Evolutionary conservation across 2,329 filamentous ascomycete species (phyloP), one percentile per base, ranked within the genome.

Genomic region (Trichoderma atroviride): DNA sequence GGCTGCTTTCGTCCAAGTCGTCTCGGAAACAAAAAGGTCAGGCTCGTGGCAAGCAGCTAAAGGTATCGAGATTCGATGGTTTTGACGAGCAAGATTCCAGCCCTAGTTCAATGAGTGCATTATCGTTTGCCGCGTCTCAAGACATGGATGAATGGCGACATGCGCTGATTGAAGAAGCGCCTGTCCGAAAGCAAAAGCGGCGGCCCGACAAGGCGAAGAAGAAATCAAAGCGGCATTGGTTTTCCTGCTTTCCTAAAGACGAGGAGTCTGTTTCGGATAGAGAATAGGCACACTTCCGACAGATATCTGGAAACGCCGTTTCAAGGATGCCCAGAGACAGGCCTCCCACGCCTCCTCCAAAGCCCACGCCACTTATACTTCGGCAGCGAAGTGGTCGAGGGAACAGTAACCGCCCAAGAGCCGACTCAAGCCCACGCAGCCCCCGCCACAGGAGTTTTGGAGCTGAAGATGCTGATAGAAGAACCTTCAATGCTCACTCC

Each of bases 131-230:
- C 27, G 64, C 72, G 1, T 71, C 75, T 3, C 73, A 74, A 33
- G 73, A 74, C 37, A 76, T 77, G 71, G 75, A 78, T 62, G 77
- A 79, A 33, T 79, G 78, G 76, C 78, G 77, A 67, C 74, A 75
- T 62, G 75, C 78, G 7, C 74, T 80, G 37, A 75, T 79, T 37
- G 77, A 80, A 14, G 75, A 79, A 55, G 72, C 72, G 19, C 74
- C 76, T 5, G 52, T 66, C 31, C 71, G 72, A 57, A 75, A 72
- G 14, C 72, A 73, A 27, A 75, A 69, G 58, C 70, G n/a, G 55
- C 69, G 19, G 43, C 64, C 40, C 16, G 14, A 33, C 35, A 63
- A 63, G 14, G 65, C 62, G 11, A 65, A 72, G 24, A 71, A 71
- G n/a, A 71, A 69, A 22, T 52, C 60, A 31, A 73, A 68, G 16